Conservation (phyloP, 1,284 basidiomycete genomes). For the Leccinum subspadiceum region DNA sequence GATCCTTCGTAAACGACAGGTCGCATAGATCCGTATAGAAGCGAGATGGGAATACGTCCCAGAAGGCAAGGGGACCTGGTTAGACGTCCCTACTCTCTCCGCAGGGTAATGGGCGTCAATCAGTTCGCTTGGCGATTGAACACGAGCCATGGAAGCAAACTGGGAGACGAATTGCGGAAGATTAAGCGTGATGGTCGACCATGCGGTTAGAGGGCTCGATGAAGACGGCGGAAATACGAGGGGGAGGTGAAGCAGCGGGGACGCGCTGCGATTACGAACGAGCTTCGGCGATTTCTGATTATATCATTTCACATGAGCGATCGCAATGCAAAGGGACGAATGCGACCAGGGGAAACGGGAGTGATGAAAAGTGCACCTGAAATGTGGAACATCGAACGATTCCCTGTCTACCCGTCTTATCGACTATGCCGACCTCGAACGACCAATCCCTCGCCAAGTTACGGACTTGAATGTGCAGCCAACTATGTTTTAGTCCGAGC, state of each 20-base stretch:
- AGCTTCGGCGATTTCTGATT: conserved; percentile 57
- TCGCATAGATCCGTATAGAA: conserved; percentile 78
- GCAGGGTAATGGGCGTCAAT: conserved; percentile 29
- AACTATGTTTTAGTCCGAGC: conserved; percentile 70
- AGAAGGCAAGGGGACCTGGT: conserved; percentile 44
- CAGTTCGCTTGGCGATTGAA: conserved; percentile 21
- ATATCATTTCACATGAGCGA: conserved; percentile 6
- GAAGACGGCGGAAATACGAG: conserved; percentile 60
- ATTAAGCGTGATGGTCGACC: conserved; percentile 67
- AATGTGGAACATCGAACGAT: conserved; percentile 75
- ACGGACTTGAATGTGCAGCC: conserved; percentile 75
- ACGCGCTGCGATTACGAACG: conserved; percentile 37
- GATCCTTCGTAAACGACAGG: conserved; percentile 74
- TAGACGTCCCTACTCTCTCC: conserved; percentile 17
- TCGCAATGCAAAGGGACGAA: background rate
- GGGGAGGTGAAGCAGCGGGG: conserved; percentile 71
- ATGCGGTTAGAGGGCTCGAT: conserved; percentile 61
- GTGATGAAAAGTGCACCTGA: conserved; percentile 52
- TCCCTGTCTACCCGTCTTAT: conserved; percentile 58
- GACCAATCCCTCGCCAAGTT: conserved; percentile 67
- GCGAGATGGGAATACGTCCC: conserved; percentile 63
- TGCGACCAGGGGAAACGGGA: background rate
- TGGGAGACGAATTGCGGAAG: conserved; percentile 61
- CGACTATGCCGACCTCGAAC: conserved; percentile 76
- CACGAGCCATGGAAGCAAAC: conserved; percentile 52